These are phyloP conservation scores for Lizonia empirigonia DNA, from an alignment of 2,329 filamentous ascomycete species.

Conservation along the genomic window DNA sequence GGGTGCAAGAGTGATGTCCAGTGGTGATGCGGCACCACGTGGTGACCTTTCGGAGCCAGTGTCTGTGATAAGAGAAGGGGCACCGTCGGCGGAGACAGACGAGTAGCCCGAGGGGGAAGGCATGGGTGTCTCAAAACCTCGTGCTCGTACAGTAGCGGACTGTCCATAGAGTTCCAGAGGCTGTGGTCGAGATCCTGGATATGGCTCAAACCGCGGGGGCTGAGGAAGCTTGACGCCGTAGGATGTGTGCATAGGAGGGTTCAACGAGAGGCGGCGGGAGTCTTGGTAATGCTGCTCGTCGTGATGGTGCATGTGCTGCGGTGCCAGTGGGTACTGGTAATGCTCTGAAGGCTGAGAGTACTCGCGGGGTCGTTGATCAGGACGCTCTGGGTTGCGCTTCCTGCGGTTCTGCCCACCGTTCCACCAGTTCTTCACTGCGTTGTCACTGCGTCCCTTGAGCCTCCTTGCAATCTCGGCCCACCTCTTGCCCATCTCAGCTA, in stretches of 20 bases:
- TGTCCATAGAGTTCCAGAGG: slow-evolving; percentile 39
- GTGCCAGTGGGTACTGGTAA: slow-evolving; percentile 37
- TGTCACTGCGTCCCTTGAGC: slow-evolving; percentile 85
- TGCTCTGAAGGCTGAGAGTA: slow-evolving; percentile 41
- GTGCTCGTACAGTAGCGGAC: slow-evolving; percentile 31
- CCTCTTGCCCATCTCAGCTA: slow-evolving; percentile 77
- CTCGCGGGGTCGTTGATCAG: slow-evolving; percentile 33
- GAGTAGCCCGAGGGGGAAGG: slow-evolving; percentile 68
- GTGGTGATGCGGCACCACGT: slow-evolving; percentile 52
- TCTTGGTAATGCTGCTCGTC: slow-evolving; percentile 39
- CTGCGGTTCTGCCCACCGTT: slow-evolving; percentile 89
- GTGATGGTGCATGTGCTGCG: slow-evolving; percentile 31
- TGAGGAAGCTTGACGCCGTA: slow-evolving; percentile 42
- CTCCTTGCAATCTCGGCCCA: slow-evolving; percentile 92
- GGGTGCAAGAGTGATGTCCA: slow-evolving; percentile 51
- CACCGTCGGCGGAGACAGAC: slow-evolving; percentile 66
- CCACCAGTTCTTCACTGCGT: slow-evolving; percentile 98
- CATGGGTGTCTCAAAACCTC: slow-evolving; percentile 60
- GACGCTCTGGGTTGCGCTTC: slow-evolving; percentile 50
- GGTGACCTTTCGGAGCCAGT: slow-evolving; percentile 56
- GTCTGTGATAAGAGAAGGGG: slow-evolving; percentile 75
- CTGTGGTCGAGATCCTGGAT: slow-evolving; percentile 40
- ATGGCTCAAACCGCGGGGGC: slow-evolving; percentile 40
- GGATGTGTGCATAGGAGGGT: slow-evolving; percentile 34
- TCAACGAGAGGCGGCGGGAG: slow-evolving; percentile 38